A percentile compares a stretch with the other conserved stretches of the same genome.
Conservation (phyloP, 2,329 filamentous ascomycete species). For the Botrytis tulipae region DNA sequence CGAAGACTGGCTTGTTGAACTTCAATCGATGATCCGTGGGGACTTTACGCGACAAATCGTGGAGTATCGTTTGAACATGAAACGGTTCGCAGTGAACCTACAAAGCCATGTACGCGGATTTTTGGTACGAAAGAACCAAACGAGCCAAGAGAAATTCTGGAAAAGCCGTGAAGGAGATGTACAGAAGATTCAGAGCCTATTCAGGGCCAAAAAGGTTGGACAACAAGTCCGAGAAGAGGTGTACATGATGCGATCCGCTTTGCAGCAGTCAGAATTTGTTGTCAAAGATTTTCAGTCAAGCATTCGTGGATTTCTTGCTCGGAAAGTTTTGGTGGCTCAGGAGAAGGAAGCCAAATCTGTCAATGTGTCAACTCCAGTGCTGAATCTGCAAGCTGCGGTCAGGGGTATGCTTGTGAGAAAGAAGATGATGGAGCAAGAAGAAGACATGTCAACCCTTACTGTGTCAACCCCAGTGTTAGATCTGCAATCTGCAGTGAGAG, state of each 20-base stretch:
- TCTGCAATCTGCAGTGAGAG: conserved; percentile 40
- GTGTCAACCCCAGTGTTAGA: conserved; percentile 52
- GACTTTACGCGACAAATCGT: conserved; percentile 83
- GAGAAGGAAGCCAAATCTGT: conserved; percentile 53
- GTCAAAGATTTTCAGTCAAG: conserved; percentile 64
- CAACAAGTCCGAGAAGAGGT: conserved; percentile 50
- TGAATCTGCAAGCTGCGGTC: conserved; percentile 44
- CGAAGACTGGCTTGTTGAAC: conserved; percentile 72
- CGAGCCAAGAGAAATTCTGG: conserved; percentile 64
- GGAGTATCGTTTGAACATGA: conserved; percentile 80
- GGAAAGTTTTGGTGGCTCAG: conserved; percentile 56
- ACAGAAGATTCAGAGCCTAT: conserved; percentile 76
- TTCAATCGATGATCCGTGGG: conserved; percentile 84
- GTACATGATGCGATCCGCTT: conserved; percentile 54
- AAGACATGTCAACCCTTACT: conserved; percentile 30
- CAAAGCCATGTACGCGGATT: conserved; percentile 79
- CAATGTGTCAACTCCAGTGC: conserved; percentile 47
- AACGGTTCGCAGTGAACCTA: conserved; percentile 71
- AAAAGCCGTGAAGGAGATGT: conserved; percentile 69
- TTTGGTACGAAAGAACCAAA: conserved; percentile 63
- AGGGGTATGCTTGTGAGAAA: conserved; percentile 49
- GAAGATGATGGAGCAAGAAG: conserved; percentile 2
- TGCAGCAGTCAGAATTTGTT: conserved; percentile 61
- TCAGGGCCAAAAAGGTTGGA: conserved; percentile 62
- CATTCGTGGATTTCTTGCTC: conserved; percentile 65